phyloP scores from a whole-genome alignment of 2,329 filamentous ascomycete species.

The Penicillium janthinellum region DNA sequence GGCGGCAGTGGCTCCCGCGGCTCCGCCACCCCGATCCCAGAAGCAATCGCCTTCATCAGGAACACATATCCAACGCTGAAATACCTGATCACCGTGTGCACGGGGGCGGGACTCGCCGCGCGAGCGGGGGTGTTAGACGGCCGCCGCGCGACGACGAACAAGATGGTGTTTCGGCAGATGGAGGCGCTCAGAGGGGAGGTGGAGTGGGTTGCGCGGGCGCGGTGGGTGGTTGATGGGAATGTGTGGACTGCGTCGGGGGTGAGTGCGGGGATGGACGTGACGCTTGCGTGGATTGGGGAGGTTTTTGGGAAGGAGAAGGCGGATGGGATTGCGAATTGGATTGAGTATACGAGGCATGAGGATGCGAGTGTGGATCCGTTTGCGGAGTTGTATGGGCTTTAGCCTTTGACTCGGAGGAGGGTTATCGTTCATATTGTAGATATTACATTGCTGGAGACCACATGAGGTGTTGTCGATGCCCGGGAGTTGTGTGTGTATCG shows the following conservation, averaged over 20 bases:
- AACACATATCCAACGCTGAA: slow-evolving; percentile 52
- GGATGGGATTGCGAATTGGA: slow-evolving; percentile 49
- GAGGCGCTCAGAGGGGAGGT: slow-evolving; percentile 54
- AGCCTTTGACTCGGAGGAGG: not conserved
- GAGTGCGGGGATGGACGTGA: slow-evolving; percentile 64
- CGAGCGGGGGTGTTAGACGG: slow-evolving; percentile 63
- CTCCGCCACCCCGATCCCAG: slow-evolving; percentile 31
- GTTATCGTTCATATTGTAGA: not conserved
- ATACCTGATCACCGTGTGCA: slow-evolving; percentile 67
- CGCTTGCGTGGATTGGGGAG: slow-evolving; percentile 58
- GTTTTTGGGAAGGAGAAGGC: slow-evolving; percentile 58
- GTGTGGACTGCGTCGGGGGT: slow-evolving; percentile 68
- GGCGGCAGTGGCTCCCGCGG: slow-evolving; percentile 58
- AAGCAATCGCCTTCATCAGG: slow-evolving; percentile 50
- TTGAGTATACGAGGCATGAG: slow-evolving; percentile 61
- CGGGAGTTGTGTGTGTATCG: not conserved
- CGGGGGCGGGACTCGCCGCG: slow-evolving; percentile 62
- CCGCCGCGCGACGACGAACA: slow-evolving; percentile 67
- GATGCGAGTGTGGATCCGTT: slow-evolving; percentile 60
- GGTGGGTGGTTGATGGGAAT: slow-evolving; percentile 68
- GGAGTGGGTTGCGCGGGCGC: slow-evolving; percentile 62
- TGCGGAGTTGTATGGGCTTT: slow-evolving; percentile 40
- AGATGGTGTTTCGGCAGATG: slow-evolving; percentile 56
- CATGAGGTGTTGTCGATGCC: not conserved
- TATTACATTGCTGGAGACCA: not conserved